These are phyloP conservation scores for Rhizopogon sp. DNA, from an alignment of 768 basidiomycete genomes.

Conservation along the genomic window DNA sequence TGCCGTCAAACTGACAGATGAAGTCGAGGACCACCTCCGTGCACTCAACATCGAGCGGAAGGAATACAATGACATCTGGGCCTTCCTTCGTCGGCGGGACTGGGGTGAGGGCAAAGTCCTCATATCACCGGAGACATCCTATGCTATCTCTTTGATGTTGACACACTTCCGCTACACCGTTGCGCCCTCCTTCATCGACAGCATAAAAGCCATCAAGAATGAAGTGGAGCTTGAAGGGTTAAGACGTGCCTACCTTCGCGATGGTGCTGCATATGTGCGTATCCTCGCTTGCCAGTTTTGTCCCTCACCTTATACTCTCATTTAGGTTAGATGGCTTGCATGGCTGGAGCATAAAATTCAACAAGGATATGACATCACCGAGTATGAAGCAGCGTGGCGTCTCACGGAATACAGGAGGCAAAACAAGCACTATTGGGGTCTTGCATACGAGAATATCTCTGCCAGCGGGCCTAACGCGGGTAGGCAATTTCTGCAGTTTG, in stretches of 20 bases:
- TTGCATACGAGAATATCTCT: constrained; percentile 87
- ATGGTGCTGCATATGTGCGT: constrained; percentile 81
- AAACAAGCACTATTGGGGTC: constrained; percentile 72
- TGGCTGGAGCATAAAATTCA: constrained; percentile 83
- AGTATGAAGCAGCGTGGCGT: constrained; percentile 87
- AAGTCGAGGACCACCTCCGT: constrained; percentile 55
- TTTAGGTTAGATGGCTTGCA: constrained; percentile 73
- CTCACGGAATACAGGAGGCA: constrained; percentile 72
- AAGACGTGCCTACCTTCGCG: constrained; percentile 79
- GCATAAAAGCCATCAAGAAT: constrained; percentile 88
- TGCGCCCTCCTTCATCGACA: constrained; percentile 62
- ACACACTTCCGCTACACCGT: constrained; percentile 80
- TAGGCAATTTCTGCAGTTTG: constrained; percentile 19
- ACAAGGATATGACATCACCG: constrained; percentile 78
- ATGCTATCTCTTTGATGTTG: constrained; percentile 81
- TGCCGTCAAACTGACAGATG: constrained; percentile 50
- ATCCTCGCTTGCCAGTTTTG: constrained; percentile 5
- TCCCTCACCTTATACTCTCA: constrained; percentile 6
- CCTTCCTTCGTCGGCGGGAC: constrained; percentile 65
- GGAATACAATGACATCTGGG: constrained; percentile 78
- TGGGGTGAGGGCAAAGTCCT: constrained; percentile 82
- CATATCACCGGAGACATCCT: constrained; percentile 69
- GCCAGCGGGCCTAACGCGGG: constrained; percentile 86
- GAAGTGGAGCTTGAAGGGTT: constrained; percentile 79
- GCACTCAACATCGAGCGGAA: constrained; percentile 50